A percentile compares a stretch with the other conserved stretches of the same genome.
These are phyloP conservation scores for Nematocida sp. DNA, from an alignment of 371 early-diverging fungal species.

Conservation along the genomic window DNA sequence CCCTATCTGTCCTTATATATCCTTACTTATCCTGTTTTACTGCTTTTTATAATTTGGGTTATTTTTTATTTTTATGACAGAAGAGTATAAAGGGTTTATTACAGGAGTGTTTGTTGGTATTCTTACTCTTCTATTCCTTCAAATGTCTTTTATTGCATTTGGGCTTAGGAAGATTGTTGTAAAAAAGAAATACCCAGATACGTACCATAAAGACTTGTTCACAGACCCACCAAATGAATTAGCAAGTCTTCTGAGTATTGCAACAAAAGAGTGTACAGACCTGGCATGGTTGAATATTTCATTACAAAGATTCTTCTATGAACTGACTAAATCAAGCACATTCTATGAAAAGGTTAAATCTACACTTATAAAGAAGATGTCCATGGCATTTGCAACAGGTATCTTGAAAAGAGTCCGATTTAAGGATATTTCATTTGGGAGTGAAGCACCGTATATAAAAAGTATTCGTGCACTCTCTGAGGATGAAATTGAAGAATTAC, in stretches of 20 bases:
- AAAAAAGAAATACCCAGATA: slow-evolving; percentile 43
- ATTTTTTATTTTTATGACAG: slow-evolving; percentile 11
- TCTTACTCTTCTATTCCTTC: slow-evolving; percentile 32
- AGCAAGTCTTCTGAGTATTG: slow-evolving; percentile 20
- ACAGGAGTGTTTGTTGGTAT: slow-evolving; percentile 15
- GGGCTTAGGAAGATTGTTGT: slow-evolving; percentile 41
- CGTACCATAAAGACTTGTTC: slow-evolving; percentile 41
- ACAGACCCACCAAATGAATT: slow-evolving; percentile 43
- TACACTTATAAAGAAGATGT: slow-evolving; percentile 58
- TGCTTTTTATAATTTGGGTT: slow-evolving; percentile 7
- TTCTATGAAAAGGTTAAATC: slow-evolving; percentile 62
- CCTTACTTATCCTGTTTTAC: too few species aligned
- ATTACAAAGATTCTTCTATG: slow-evolving; percentile 64
- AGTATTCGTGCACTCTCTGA: slow-evolving; percentile 57
- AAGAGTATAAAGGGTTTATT: slow-evolving; percentile 20
- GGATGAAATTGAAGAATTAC: slow-evolving; percentile 56
- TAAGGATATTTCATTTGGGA: slow-evolving; percentile 63
- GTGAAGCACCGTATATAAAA: slow-evolving; percentile 64
- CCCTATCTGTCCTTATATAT: too few species aligned
- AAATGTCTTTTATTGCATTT: slow-evolving; percentile 17
- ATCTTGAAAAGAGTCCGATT: slow-evolving; percentile 62
- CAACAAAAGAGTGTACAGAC: slow-evolving; percentile 60
- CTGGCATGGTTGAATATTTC: slow-evolving; percentile 66
- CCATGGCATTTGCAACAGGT: slow-evolving; percentile 46
- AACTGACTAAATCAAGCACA: slow-evolving; percentile 59